Percentiles rank a stretch among this genome's conserved stretches.
These are phyloP conservation scores for Cercophora scortea DNA, from an alignment of 495 filamentous ascomycete species.

Conservation along the genomic window DNA sequence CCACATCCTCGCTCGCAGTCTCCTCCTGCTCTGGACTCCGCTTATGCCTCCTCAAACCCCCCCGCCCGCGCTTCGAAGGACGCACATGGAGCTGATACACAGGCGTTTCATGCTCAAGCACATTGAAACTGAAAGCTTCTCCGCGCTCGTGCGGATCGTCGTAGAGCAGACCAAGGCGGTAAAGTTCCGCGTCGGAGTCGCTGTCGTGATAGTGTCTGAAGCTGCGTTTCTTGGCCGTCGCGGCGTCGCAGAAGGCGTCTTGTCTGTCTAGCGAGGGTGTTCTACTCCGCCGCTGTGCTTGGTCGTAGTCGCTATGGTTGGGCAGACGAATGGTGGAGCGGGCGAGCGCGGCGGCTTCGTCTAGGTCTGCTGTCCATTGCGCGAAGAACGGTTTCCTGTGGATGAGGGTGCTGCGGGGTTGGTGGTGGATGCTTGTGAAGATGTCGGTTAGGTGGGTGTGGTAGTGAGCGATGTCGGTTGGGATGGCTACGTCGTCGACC, in stretches of 20 bases:
- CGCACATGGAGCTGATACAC: not conserved
- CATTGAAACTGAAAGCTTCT: conserved; percentile 25
- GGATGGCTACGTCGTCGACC: too few species aligned
- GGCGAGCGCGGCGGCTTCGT: not conserved
- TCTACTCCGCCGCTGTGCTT: conserved; percentile 1
- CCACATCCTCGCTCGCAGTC: too few species aligned
- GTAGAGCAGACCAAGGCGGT: conserved; percentile 31
- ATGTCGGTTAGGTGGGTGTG: too few species aligned
- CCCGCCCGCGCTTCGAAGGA: not conserved
- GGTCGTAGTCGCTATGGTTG: not conserved
- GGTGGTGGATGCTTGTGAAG: too few species aligned
- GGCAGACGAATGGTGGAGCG: not conserved
- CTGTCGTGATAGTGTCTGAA: not conserved
- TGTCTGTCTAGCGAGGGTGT: conserved; percentile 33
- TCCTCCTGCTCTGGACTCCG: too few species aligned
- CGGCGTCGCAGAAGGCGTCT: conserved; percentile 32
- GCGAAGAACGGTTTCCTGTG: too few species aligned
- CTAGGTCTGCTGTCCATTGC: not conserved
- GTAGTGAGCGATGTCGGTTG: too few species aligned
- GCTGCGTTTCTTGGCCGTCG: conserved; percentile 3
- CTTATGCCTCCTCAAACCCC: not conserved
- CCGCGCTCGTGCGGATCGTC: conserved; percentile 28
- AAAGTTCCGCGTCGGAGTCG: conserved; percentile 20
- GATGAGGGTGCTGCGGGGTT: too few species aligned
- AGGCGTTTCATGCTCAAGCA: conserved; percentile 23